Conservation (phyloP, 345 rosid genomes). For the Murraya koenigii region DNA sequence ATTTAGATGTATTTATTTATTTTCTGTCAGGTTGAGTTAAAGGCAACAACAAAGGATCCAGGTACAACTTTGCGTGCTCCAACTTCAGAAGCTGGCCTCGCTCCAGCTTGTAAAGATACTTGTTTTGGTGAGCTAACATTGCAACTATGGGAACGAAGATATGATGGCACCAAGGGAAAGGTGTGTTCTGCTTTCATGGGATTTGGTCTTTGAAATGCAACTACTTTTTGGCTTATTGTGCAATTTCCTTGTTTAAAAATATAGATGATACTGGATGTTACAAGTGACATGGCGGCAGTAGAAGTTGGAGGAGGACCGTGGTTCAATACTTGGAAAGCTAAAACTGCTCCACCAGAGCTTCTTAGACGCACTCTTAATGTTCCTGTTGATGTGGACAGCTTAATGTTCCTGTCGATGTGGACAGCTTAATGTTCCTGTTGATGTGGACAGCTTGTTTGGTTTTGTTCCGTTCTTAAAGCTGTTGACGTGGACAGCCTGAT, state of each 20-base stretch:
- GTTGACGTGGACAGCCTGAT: conserved; percentile 59
- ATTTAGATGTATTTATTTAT: not conserved
- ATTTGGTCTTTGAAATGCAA: not conserved
- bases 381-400: too few species aligned
- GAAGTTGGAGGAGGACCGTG: conserved; percentile 99
- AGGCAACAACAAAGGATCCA: conserved; percentile 63
- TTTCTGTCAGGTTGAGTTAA: conserved; percentile 64
- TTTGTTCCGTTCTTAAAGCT: conserved; percentile 62
- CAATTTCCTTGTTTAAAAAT: not conserved
- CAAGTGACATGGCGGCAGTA: conserved; percentile 81
- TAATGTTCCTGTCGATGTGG: too few species aligned
- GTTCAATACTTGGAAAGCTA: conserved; percentile 88
- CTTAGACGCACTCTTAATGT: conserved; percentile 45
- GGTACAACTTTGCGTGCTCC: conserved; percentile 96
- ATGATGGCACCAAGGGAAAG: conserved; percentile 83
- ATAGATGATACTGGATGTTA: conserved; percentile 71
- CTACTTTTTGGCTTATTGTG: not conserved
- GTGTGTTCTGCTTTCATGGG: conserved; percentile 27
- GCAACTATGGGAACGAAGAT: conserved; percentile 76
- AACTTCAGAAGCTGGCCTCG: conserved; percentile 71
- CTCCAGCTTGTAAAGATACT: conserved; percentile 88
- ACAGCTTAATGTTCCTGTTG: too few species aligned
- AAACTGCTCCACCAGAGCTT: conserved; percentile 59
- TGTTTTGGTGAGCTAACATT: conserved; percentile 70
- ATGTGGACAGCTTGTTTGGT: conserved; percentile 51